phyloP scores from a whole-genome alignment of 495 filamentous ascomycete genomes.

The Aspergillus asperescens region DNA sequence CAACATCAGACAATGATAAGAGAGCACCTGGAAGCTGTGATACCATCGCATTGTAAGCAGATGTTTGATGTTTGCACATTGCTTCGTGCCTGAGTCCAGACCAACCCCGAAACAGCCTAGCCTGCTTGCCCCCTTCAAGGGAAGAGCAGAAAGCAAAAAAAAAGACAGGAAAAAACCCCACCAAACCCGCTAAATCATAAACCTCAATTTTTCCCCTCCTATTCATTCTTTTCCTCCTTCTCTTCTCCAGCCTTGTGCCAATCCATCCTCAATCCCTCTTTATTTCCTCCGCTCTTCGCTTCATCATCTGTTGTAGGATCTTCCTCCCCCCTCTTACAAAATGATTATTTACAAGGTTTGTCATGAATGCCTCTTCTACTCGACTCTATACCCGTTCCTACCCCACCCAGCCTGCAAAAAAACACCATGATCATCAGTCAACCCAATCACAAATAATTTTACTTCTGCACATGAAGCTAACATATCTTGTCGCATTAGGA shows the following conservation, averaged over 20 bases:
- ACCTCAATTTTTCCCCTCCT: constrained; percentile 36
- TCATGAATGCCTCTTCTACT: constrained; percentile 6
- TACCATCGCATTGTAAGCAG: no score
- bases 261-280: constrained; percentile 9
- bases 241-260: constrained; percentile 15
- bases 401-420: constrained; percentile 5
- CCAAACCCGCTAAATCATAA: constrained; percentile 29
- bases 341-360: constrained; percentile 91
- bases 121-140: constrained; percentile 16
- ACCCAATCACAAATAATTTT: background rate
- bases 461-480: constrained; percentile 14
- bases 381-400: background rate
- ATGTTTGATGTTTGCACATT: background rate
- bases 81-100: constrained; percentile 7
- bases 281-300: constrained; percentile 27
- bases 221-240: constrained; percentile 33
- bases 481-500: constrained; percentile 52
- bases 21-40: no score
- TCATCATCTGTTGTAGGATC: constrained; percentile 24
- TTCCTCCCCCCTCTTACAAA: constrained; percentile 39
- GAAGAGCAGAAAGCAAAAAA: constrained; percentile 27
- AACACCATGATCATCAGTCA: constrained; percentile 7
- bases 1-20: no score
- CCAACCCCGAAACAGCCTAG: constrained; percentile 17
- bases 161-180: constrained; percentile 26